Conservation (phyloP, 345 rosid species). For the Geranium brycei region DNA sequence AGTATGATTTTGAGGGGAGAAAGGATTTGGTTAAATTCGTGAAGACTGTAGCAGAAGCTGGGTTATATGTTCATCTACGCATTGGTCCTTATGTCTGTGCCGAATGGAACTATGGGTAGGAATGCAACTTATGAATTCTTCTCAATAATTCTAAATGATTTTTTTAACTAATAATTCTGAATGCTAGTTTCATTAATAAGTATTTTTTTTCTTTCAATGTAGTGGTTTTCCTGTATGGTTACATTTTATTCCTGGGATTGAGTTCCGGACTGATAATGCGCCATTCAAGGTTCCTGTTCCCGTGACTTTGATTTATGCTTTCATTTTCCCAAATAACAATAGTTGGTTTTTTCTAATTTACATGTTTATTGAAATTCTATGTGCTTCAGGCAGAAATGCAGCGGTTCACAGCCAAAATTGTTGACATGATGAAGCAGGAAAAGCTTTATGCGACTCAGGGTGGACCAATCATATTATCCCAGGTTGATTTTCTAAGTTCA, state of each 20-base stretch:
- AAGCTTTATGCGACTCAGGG: slow-evolving; percentile 91
- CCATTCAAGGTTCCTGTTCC: slow-evolving; percentile 61
- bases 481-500: slow-evolving; percentile 30
- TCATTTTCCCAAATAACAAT: neutral
- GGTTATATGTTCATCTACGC: slow-evolving; percentile 82
- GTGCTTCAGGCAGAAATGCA: slow-evolving; percentile 66
- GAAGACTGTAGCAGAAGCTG: slow-evolving; percentile 70
- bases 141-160: neutral
- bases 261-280: slow-evolving; percentile 75
- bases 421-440: slow-evolving; percentile 79
- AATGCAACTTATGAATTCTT: neutral
- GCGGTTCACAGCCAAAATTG: slow-evolving; percentile 77
- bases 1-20: slow-evolving; percentile 89
- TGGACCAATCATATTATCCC: slow-evolving; percentile 88
- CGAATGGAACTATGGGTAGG: slow-evolving; percentile 92
- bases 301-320: neutral
- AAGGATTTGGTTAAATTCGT: slow-evolving; percentile 72
- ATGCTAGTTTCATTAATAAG: neutral
- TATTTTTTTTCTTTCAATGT: neutral
- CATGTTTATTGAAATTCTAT: neutral
- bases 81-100: slow-evolving; percentile 97
- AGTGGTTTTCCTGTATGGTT: slow-evolving; percentile 96
- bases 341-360: neutral
- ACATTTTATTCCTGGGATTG: slow-evolving; percentile 73
- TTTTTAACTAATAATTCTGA: neutral